Evolutionary conservation across 2,329 filamentous ascomycete species (phyloP).

Genomic region (Madurella mycetomatis): DNA sequence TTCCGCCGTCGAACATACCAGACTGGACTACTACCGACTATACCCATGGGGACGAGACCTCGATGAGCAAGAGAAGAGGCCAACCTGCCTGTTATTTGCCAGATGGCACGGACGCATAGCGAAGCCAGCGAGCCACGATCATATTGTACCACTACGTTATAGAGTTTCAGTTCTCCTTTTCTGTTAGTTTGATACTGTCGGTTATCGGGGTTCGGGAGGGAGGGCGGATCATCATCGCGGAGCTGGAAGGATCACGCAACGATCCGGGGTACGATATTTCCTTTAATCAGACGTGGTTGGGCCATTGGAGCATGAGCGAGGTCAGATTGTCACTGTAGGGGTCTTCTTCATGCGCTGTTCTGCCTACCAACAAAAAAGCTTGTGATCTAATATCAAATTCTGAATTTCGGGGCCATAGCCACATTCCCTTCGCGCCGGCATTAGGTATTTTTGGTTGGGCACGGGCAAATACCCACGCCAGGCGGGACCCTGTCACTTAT

Average conservation of each 20-base stretch:
- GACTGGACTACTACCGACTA: background rate
- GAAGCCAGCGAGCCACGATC: conserved; percentile 8
- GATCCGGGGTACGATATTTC: background rate
- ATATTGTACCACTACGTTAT: conserved; percentile 33
- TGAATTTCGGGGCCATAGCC: background rate
- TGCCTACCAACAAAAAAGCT: background rate
- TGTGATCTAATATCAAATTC: background rate
- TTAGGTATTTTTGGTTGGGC: background rate
- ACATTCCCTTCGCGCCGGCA: background rate
- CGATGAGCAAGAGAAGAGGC: background rate
- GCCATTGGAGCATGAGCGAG: background rate
- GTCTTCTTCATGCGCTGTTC: background rate
- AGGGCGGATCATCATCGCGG: background rate
- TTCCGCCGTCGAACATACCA: background rate
- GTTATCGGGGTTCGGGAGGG: background rate
- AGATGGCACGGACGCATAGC: conserved; percentile 2
- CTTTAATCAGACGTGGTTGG: background rate
- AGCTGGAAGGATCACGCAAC: background rate
- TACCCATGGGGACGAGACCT: background rate
- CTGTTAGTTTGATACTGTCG: conserved; percentile 12
- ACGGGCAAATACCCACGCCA: too few species aligned
- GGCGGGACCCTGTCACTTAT: background rate
- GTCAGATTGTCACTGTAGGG: conserved; percentile 6
- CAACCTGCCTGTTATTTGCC: background rate
- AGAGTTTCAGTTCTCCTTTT: conserved; percentile 22